Conservation (phyloP, 768 basidiomycete species). For the Ramaria sp. region DNA sequence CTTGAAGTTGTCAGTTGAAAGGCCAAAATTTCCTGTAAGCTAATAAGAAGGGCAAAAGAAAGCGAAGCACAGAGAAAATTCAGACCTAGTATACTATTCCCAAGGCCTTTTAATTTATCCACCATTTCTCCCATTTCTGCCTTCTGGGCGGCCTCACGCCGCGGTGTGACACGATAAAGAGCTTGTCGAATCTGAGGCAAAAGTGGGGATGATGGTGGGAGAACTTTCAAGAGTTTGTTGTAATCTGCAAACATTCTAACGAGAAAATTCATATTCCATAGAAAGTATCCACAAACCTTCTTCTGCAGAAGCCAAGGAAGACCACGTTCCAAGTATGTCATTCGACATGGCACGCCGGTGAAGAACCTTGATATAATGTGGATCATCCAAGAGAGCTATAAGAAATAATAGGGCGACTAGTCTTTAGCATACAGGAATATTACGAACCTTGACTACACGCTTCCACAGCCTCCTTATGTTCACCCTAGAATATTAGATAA, state of each 20-base stretch:
- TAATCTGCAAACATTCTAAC: constrained; percentile 47
- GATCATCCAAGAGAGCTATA: constrained; percentile 77
- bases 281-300: constrained; percentile 45
- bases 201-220: constrained; percentile 46
- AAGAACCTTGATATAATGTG: constrained; percentile 75
- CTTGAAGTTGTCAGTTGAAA: constrained; percentile 96
- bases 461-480: constrained; percentile 68
- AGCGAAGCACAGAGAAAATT: not conserved
- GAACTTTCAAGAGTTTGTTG: constrained; percentile 50
- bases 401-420: constrained; percentile 1
- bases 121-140: constrained; percentile 87
- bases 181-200: constrained; percentile 34
- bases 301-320: constrained; percentile 68
- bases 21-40: constrained; percentile 71
- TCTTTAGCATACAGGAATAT: not conserved
- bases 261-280: not conserved
- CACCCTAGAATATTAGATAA: constrained; percentile 38
- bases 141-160: constrained; percentile 69
- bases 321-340: constrained; percentile 72
- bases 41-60: not conserved
- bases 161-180: constrained; percentile 48
- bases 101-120: constrained; percentile 83
- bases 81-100: constrained; percentile 80
- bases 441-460: constrained; percentile 65
- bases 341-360: constrained; percentile 84